phyloP scores from a whole-genome alignment of 768 basidiomycete species.

The Piloderma croceum region DNA sequence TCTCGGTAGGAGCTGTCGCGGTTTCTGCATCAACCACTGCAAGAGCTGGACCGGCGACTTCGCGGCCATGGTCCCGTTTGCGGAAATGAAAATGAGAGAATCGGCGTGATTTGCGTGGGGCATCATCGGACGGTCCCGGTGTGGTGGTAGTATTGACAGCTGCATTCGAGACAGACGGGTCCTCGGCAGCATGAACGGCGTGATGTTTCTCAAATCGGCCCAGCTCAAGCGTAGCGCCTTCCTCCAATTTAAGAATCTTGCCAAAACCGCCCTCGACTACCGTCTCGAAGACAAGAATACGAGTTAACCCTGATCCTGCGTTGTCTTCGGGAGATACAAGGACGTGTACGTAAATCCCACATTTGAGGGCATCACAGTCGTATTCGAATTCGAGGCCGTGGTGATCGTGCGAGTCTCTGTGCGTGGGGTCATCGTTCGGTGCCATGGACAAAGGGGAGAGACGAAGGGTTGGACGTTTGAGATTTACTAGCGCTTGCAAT shows the following conservation, averaged over 20 bases:
- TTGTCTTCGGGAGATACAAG: constrained; percentile 53
- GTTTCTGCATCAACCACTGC: constrained; percentile 71
- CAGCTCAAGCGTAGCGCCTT: constrained; percentile 76
- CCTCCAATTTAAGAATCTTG: constrained; percentile 63
- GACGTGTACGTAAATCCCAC: constrained; percentile 73
- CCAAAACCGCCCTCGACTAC: constrained; percentile 82
- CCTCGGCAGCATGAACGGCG: constrained; percentile 8
- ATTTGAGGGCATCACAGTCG: constrained; percentile 85
- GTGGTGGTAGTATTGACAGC: constrained; percentile 10
- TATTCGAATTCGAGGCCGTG: constrained; percentile 89
- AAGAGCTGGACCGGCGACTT: constrained; percentile 70
- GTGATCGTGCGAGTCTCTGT: constrained; percentile 48
- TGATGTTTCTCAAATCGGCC: constrained; percentile 57
- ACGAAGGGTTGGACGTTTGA: constrained; percentile 83
- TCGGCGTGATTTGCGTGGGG: constrained; percentile 41
- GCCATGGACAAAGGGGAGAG: constrained; percentile 55
- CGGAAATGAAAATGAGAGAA: constrained; percentile 68
- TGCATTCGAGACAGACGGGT: constrained; percentile 8
- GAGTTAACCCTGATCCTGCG: constrained; percentile 26
- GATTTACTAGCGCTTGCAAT: constrained; percentile 88
- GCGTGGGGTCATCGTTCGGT: constrained; percentile 41
- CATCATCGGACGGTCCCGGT: constrained; percentile 7
- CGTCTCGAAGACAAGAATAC: constrained; percentile 34
- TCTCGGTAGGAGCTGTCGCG: constrained; percentile 21
- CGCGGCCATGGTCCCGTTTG: constrained; percentile 40